Conservation (phyloP, 495 filamentous ascomycete genomes). For the Xanthoparmelia taractica region DNA sequence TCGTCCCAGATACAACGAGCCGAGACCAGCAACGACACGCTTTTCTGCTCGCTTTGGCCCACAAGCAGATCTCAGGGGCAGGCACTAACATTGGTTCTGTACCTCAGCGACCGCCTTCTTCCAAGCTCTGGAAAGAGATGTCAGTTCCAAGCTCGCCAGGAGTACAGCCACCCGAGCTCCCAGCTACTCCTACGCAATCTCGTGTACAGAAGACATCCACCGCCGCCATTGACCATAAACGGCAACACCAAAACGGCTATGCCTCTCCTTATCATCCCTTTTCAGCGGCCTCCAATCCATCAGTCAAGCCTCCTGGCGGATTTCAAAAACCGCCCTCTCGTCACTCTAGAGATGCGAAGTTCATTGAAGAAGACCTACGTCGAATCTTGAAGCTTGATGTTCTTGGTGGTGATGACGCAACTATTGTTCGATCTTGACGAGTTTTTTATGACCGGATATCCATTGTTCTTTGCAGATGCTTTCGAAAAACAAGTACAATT, state of each 20-base stretch:
- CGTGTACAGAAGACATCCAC: conserved; percentile 13
- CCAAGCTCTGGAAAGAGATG: conserved; percentile 23
- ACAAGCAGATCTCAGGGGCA: conserved; percentile 14
- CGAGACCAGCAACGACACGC: conserved; percentile 4
- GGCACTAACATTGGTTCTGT: conserved; percentile 11
- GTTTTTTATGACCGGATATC: not conserved
- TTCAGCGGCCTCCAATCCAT: not conserved
- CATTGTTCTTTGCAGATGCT: not conserved
- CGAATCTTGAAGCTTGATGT: conserved; percentile 46
- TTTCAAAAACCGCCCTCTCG: conserved; percentile 3
- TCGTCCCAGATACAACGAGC: not conserved
- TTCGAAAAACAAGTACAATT: not conserved
- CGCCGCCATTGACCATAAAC: not conserved
- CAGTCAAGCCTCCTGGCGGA: not conserved
- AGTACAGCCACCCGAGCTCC: conserved; percentile 1
- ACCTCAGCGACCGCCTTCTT: conserved; percentile 22
- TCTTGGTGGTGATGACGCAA: conserved; percentile 20
- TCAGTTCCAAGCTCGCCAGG: conserved; percentile 16
- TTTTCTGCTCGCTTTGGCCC: conserved; percentile 13
- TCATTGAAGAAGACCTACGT: conserved; percentile 49
- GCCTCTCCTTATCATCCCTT: conserved; percentile 4
- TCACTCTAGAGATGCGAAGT: conserved; percentile 25
- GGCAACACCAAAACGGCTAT: conserved; percentile 3
- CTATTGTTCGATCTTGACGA: conserved; percentile 27
- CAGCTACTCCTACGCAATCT: conserved; percentile 21